Conservation (phyloP, 176 grass and related monocot species). For the Phoenix roebelenii region DNA sequence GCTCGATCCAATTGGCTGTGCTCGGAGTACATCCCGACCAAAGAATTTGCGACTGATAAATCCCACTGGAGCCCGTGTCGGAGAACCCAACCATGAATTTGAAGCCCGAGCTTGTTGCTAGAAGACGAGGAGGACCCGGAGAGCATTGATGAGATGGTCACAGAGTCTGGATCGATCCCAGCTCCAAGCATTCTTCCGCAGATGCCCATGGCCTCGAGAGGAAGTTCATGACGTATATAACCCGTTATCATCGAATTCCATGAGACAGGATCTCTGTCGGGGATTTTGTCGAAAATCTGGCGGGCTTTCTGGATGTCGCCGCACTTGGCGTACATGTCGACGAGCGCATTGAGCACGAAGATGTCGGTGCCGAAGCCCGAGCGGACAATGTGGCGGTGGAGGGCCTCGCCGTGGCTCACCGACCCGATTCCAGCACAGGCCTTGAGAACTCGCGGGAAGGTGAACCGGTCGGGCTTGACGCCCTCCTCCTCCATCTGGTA, state of each 20-base stretch:
- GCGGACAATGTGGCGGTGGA: conserved; percentile 46
- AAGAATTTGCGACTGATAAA: conserved; percentile 28
- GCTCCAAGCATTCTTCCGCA: conserved; percentile 32
- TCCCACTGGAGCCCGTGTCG: conserved; percentile 32
- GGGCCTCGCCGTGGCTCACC: conserved; percentile 21
- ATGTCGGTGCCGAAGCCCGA: conserved; percentile 31
- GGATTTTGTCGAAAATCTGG: conserved; percentile 34
- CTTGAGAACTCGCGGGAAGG: conserved; percentile 36
- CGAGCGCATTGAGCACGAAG: conserved; percentile 35
- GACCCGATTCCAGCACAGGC: conserved; percentile 37
- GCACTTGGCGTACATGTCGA: conserved; percentile 48
- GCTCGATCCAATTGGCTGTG: conserved; percentile 21
- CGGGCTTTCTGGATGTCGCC: conserved; percentile 39
- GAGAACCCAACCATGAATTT: conserved; percentile 59
- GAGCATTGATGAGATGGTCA: conserved; percentile 28
- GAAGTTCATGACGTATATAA: conserved; percentile 29
- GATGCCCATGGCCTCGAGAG: conserved; percentile 16
- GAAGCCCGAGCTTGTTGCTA: conserved; percentile 12
- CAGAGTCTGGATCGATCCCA: conserved; percentile 13
- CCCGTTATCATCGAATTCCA: conserved; percentile 52
- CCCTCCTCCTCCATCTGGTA: conserved; percentile 69
- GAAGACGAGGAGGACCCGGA: neutral
- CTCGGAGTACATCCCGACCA: conserved; percentile 41
- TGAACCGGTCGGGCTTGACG: conserved; percentile 36
- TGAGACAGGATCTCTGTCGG: conserved; percentile 20